Conservation (phyloP, 2,329 filamentous ascomycete genomes). For the Blumeriella jaapii region DNA sequence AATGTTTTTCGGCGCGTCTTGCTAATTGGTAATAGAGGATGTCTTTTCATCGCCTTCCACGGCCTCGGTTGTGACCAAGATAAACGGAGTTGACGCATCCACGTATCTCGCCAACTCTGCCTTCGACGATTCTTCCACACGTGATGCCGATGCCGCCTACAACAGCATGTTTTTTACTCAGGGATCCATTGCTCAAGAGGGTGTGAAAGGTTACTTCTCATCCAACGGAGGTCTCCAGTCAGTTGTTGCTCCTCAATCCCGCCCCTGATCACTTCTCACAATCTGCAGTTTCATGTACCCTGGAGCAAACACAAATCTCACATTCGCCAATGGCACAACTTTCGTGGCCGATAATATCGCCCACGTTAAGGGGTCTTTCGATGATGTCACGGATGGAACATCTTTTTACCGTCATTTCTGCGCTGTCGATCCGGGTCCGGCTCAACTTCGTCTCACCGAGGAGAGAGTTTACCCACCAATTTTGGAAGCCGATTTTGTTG, state of each 20-base stretch:
- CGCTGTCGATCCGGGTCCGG: no score
- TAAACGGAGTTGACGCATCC: constrained; percentile 44
- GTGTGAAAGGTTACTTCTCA: constrained; percentile 28
- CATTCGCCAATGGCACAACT: constrained; percentile 31
- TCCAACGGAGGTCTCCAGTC: constrained; percentile 29
- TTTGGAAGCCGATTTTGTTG: no score
- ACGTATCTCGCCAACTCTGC: constrained; percentile 37
- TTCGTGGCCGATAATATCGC: constrained; percentile 27
- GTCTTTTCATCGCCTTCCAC: constrained; percentile 31
- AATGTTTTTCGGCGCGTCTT: background rate
- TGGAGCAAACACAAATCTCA: constrained; percentile 29
- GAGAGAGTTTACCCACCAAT: no score
- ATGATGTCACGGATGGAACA: constrained; percentile 21
- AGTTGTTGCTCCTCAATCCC: background rate
- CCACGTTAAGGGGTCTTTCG: constrained; percentile 27
- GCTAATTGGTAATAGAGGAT: constrained; percentile 27
- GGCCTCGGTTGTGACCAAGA: constrained; percentile 38
- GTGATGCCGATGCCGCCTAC: constrained; percentile 32
- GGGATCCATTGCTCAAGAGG: constrained; percentile 17
- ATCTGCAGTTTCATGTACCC: constrained; percentile 28
- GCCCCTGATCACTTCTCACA: background rate
- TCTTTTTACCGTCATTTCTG: constrained; percentile 24
- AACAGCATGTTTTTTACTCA: constrained; percentile 32
- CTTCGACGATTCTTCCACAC: constrained; percentile 27
- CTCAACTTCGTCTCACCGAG: no score